Evolutionary conservation across 1,284 basidiomycete species (phyloP).

Genomic region (Cutaneotrichosporon daszewskae): DNA sequence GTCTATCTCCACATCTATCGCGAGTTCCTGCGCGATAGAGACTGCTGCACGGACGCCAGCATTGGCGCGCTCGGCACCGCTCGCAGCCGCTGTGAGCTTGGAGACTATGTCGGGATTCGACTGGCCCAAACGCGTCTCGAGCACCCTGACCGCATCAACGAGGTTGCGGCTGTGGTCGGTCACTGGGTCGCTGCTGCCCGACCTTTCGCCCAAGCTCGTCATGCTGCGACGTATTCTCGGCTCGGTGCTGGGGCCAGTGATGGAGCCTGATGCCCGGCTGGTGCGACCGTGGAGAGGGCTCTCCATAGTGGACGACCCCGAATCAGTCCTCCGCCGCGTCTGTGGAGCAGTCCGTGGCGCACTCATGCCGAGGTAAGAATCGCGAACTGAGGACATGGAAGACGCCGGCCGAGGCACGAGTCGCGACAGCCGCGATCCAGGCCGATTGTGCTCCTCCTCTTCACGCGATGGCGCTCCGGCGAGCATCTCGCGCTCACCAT

Average conservation of each 20-base stretch:
- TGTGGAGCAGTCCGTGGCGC: constrained; percentile 22
- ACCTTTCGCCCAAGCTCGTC: constrained; percentile 9
- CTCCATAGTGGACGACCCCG: constrained; percentile 6
- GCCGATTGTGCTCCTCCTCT: constrained; percentile 7
- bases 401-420: constrained; percentile 21
- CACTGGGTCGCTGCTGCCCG: constrained; percentile 8
- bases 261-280: constrained; percentile 5
- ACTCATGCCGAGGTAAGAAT: constrained; percentile 21
- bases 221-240: constrained; percentile 11
- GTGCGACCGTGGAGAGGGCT: constrained; percentile 16
- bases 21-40: constrained; percentile 23
- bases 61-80: constrained; percentile 29
- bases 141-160: constrained; percentile 33
- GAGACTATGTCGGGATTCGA: constrained; percentile 24
- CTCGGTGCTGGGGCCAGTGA: constrained; percentile 1
- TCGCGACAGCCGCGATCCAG: constrained; percentile 5
- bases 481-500: constrained; percentile 13
- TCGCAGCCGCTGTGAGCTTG: constrained; percentile 23
- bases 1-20: constrained; percentile 23
- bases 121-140: constrained; percentile 24
- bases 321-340: constrained; percentile 7
- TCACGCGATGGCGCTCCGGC: constrained; percentile 6
- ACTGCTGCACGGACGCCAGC: constrained; percentile 22
- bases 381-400: constrained; percentile 34
- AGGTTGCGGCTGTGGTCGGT: constrained; percentile 40